phyloP scores from a whole-genome alignment of 768 basidiomycete species.

The Naganishia kalamii region DNA sequence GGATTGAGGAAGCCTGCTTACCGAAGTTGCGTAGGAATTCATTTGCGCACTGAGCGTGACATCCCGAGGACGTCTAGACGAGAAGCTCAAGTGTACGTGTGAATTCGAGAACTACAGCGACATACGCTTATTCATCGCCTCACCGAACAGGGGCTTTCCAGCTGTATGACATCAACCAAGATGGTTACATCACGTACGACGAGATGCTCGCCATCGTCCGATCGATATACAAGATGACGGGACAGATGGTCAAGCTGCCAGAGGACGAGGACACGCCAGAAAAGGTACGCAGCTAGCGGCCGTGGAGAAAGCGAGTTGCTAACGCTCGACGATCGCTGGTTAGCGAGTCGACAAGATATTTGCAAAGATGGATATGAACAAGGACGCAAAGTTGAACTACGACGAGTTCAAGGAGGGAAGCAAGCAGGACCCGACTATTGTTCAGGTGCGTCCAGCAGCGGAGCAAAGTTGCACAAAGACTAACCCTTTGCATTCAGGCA shows the following conservation, averaged over 20 bases:
- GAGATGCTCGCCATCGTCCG: slow-evolving; percentile 99
- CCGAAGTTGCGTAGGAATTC: slow-evolving; percentile 52
- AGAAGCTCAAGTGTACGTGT: slow-evolving; percentile 89
- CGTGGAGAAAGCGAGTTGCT: background rate
- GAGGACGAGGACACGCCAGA: slow-evolving; percentile 98
- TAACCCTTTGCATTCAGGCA: slow-evolving; percentile 54
- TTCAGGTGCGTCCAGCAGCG: slow-evolving; percentile 60
- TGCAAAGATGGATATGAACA: slow-evolving; percentile 91
- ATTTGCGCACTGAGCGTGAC: slow-evolving; percentile 96
- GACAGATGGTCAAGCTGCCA: slow-evolving; percentile 98
- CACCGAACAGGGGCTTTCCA: slow-evolving; percentile 88
- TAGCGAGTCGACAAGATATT: slow-evolving; percentile 99
- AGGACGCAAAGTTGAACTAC: slow-evolving; percentile 85
- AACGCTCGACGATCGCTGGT: slow-evolving; percentile 18
- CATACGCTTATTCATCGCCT: background rate
- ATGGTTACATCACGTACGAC: slow-evolving; percentile 94
- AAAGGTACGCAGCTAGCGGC: slow-evolving; percentile 58
- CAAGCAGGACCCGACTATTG: slow-evolving; percentile 98
- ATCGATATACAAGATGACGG: slow-evolving; percentile 99
- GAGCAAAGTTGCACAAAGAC: background rate
- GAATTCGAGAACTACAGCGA: background rate
- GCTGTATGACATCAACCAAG: slow-evolving; percentile 96
- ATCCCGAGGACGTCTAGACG: slow-evolving; percentile 83
- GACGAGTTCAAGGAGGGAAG: slow-evolving; percentile 97
- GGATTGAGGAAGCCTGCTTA: background rate